Evolutionary conservation across 495 filamentous ascomycete species (phyloP), one percentile per base, ranked within the genome.

Genomic region (Podospora conica): DNA sequence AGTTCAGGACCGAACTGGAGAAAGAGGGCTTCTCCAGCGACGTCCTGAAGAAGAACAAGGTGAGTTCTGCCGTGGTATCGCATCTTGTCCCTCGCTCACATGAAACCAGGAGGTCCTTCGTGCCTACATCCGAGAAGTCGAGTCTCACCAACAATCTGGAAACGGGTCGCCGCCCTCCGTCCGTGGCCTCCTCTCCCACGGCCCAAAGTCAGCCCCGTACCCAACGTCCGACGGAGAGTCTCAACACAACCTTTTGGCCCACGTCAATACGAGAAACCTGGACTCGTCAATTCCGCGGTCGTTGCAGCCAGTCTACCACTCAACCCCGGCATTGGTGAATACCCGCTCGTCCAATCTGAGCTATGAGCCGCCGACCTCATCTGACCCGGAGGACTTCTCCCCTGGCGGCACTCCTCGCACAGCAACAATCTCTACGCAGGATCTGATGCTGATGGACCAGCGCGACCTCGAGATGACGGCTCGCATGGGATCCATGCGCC

Each of bases 91-190:
- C 8, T 33, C 3, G 33, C 48, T 63, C 3, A 55, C 24, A 63
- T 20, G 9, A 0, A 10, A 15, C 3, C 31, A 85, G 82, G 82
- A 84, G 67, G 77, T 84, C 22, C 74, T 86, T 12, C 76, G 80
- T 64, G 82, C 83, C 31, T 84, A 85, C 66, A 84, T 86, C 59
- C 79, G 82, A 22, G 77, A 84, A 71, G 74, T 85, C 65, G 79
- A 85, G 65, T 73, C 78, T 40, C 71, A 77, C 66, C 66, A 71
- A 55, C 71, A 64, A 10, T 60, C 67, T 10, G 69, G 73, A 33
- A 75, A 73, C 67, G 76, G 74, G 55, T 70, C 66, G 53, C 74
- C 80, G 9, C 78, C 79, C 27, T 78, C 77, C 0, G 77, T 81
- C 53, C 79, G 74, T 24, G 77, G 77, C 7, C 69, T 81, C 28